Conservation (phyloP, 768 basidiomycete genomes). For the Sporobolomyces roseus region DNA sequence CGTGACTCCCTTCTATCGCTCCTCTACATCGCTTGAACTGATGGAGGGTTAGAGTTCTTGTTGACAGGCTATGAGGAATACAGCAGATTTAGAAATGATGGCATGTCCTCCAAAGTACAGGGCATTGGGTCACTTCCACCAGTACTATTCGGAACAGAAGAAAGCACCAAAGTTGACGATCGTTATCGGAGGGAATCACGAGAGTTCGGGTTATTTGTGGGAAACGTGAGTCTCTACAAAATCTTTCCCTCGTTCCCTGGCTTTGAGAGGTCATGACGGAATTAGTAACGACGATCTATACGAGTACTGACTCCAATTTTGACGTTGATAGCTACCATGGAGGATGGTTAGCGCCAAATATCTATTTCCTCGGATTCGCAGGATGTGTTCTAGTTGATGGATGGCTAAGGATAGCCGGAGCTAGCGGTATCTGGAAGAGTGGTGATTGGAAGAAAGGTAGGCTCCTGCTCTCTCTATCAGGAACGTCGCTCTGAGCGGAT, state of each 20-base stretch:
- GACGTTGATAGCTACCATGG: constrained; percentile 70
- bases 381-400: constrained; percentile 85
- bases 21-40: no score
- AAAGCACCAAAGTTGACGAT: constrained; percentile 82
- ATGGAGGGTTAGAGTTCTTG: no score
- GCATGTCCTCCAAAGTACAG: constrained; percentile 87
- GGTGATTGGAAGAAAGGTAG: constrained; percentile 66
- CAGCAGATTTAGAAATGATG: constrained; percentile 79
- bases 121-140: constrained; percentile 72
- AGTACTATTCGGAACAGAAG: constrained; percentile 78
- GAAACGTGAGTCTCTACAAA: constrained; percentile 88
- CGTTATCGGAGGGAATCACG: constrained; percentile 96
- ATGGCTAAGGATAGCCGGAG: constrained; percentile 72
- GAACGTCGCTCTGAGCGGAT: neutral
- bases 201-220: constrained; percentile 94
- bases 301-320: no score
- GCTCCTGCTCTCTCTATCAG: neutral
- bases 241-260: neutral
- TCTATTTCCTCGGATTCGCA: constrained; percentile 90
- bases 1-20: neutral
- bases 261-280: neutral
- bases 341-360: constrained; percentile 93
- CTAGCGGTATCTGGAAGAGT: constrained; percentile 83
- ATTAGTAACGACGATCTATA: neutral
- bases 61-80: constrained; percentile 74